Conservation (phyloP, 306 rosid genomes). For the Lagenaria siceraria region DNA sequence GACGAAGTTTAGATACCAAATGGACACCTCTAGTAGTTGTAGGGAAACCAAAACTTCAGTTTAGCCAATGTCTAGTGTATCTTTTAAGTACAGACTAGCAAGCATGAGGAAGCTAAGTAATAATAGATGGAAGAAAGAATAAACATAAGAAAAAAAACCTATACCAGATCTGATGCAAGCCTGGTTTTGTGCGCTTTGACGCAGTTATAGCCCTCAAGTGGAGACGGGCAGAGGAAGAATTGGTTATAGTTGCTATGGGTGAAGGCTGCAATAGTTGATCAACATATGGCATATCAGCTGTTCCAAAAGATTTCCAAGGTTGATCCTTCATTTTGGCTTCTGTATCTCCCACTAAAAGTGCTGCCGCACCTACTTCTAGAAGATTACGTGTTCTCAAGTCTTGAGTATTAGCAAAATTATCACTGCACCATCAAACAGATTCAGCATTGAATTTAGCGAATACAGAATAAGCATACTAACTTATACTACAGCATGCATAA, state of each 20-base stretch:
- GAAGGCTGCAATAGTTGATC: slow-evolving; percentile 90
- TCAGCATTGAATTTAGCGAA: slow-evolving; percentile 6
- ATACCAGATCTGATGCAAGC: slow-evolving; percentile 80
- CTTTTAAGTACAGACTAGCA: not conserved
- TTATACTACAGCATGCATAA: slow-evolving; percentile 1
- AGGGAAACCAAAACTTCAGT: not conserved
- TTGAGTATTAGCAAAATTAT: slow-evolving; percentile 43
- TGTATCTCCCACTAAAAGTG: slow-evolving; percentile 74
- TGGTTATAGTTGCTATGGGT: slow-evolving; percentile 67
- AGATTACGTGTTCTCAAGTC: slow-evolving; percentile 65
- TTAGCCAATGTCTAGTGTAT: not conserved
- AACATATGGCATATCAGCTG: slow-evolving; percentile 90
- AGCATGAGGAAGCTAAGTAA: not conserved
- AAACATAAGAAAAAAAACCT: slow-evolving; percentile 9
- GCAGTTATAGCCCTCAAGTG: slow-evolving; percentile 95
- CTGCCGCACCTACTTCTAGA: slow-evolving; percentile 92
- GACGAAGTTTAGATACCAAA: not conserved
- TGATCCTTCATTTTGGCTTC: slow-evolving; percentile 84
- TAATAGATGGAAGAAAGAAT: slow-evolving; percentile 6
- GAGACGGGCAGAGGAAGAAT: slow-evolving; percentile 67
- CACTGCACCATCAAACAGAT: slow-evolving; percentile 44
- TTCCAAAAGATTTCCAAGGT: slow-evolving; percentile 88
- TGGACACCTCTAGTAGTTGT: not conserved
- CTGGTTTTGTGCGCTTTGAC: slow-evolving; percentile 71
- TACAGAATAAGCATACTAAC: slow-evolving; percentile 4